Evolutionary conservation across 2,329 filamentous ascomycete genomes (phyloP).

Genomic region (Hawksworthiomyces lignivorus): DNA sequence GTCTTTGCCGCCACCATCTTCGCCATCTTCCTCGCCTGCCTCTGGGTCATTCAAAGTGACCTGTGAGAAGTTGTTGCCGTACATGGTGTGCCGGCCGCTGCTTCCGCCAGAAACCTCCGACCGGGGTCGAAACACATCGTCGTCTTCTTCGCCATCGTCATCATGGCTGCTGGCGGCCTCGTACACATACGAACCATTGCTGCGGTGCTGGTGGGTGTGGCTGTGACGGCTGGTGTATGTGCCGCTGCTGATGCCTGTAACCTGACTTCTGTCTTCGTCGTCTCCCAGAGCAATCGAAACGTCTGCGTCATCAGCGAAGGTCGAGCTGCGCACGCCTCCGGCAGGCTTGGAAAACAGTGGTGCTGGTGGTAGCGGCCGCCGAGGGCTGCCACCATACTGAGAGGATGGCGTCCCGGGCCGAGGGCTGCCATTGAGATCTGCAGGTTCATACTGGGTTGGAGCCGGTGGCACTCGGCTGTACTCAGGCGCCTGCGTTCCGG

Average conservation of each 20-base stretch:
- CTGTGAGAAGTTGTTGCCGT: slow-evolving; percentile 42
- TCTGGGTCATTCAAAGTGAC: slow-evolving; percentile 42
- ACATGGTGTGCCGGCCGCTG: slow-evolving; percentile 20
- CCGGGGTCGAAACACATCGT: slow-evolving; percentile 61
- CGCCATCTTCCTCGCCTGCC: slow-evolving; percentile 19
- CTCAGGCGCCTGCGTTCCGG: slow-evolving; percentile 37
- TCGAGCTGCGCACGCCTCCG: slow-evolving; percentile 35
- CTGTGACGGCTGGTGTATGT: slow-evolving; percentile 1
- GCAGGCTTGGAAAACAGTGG: slow-evolving; percentile 61
- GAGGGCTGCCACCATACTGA: slow-evolving; percentile 78
- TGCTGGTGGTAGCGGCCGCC: slow-evolving; percentile 78
- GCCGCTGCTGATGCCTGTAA: slow-evolving; percentile 47
- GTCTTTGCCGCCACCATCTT: slow-evolving; percentile 17
- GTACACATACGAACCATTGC: slow-evolving; percentile 12
- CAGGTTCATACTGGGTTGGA: slow-evolving; percentile 70
- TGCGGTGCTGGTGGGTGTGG: not conserved
- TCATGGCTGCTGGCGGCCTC: slow-evolving; percentile 12
- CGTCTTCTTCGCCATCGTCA: slow-evolving; percentile 30
- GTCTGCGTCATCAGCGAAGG: slow-evolving; percentile 59
- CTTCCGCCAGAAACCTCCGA: slow-evolving; percentile 38
- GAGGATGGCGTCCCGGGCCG: slow-evolving; percentile 86
- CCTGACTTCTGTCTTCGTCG: slow-evolving; percentile 50
- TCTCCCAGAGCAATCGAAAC: slow-evolving; percentile 58
- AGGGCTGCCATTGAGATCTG: slow-evolving; percentile 82
- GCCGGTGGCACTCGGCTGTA: slow-evolving; percentile 59